Conservation (phyloP, 2,329 filamentous ascomycete genomes). For the Daldinia sp. region DNA sequence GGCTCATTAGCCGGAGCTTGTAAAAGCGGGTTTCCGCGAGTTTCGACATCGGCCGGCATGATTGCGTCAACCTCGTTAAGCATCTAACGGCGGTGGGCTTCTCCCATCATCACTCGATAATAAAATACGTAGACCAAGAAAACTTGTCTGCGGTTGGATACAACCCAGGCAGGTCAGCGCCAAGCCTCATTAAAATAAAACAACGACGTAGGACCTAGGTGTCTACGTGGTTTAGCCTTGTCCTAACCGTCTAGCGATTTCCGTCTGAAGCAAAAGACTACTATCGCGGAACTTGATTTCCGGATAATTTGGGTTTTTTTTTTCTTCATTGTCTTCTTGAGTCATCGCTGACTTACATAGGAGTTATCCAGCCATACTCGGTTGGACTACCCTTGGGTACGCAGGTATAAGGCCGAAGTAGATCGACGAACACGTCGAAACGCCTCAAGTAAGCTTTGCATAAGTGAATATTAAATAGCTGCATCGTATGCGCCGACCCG, state of each 20-base stretch:
- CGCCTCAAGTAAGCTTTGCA: not conserved
- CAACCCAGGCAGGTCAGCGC: not conserved
- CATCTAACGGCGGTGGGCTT: slow-evolving; percentile 1
- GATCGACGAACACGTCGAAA: not conserved
- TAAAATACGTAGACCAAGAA: slow-evolving; percentile 5
- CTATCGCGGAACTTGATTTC: slow-evolving; percentile 24
- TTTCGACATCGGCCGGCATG: slow-evolving; percentile 31
- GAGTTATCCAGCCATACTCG: not conserved
- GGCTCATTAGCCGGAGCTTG: slow-evolving; percentile 33
- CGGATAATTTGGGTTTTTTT: slow-evolving; percentile 1
- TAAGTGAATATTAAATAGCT: not conserved
- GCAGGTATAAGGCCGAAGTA: not conserved
- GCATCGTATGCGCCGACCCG: not conserved
- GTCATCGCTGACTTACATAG: slow-evolving; percentile 27
- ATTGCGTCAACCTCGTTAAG: slow-evolving; percentile 34
- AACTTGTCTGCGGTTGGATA: slow-evolving; percentile 13
- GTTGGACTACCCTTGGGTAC: not conserved
- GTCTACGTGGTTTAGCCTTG: slow-evolving; percentile 9
- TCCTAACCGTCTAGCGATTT: not conserved
- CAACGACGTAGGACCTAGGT: slow-evolving; percentile 3
- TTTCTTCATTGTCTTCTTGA: not conserved
- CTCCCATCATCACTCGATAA: slow-evolving; percentile 7
- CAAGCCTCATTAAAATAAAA: slow-evolving; percentile 28
- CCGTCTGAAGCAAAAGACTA: not conserved
- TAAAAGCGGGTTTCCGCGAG: slow-evolving; percentile 29